Evolutionary conservation across 2,329 filamentous ascomycete genomes (phyloP), one percentile per base, ranked within the genome.

Genomic region (Cadophora gregata): DNA sequence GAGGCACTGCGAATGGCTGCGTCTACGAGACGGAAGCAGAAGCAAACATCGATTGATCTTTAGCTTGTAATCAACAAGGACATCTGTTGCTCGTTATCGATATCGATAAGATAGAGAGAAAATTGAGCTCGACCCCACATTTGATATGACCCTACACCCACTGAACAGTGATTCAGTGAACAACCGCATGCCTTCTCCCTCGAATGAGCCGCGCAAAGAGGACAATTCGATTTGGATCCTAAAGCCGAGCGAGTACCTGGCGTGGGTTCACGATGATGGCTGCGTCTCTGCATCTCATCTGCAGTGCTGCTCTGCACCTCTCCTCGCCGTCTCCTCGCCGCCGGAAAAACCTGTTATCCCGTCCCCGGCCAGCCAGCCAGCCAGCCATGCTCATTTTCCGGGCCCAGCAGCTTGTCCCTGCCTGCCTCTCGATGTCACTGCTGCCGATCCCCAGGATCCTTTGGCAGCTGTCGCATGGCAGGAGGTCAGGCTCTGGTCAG

Each of bases 11-110:
- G 62, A 51, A 62, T 64, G 66, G 59, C 51, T 63, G 47, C 19
- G 33, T 21, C 53, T 58, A 24, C 53, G 53, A 58, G 53, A 24
- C 9, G 12, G n/a, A 29, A 58, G 8, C 10, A 25, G 29, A 65
- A 69, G 64, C 64, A 69, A 64, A 69, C 67, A 62, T 64, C 50
- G 48, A 51, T 55, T 38, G 33, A 19, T 65, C 58, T 36, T 59
- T 38, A 21, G 50, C 48, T 53, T 31, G 38, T 36, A 48, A 29
- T 58, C 16, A 27, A 53, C 59, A 62, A n/a, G 19, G 42, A 47
- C 21, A 47, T 21, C 42, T 47, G 19, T 36, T 36, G 48, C 58
- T 61, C 31, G 12, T 62, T 55, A 16, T 47, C 29, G 50, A 29
- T 53, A 31, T 53, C 50, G 27, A 53, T 29, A 53, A n/a, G n/a